Evolutionary conservation across 176 grass and related monocot genomes (phyloP), one percentile per base, ranked within the genome.

Genomic region (Dendrocalamus sinicus): DNA sequence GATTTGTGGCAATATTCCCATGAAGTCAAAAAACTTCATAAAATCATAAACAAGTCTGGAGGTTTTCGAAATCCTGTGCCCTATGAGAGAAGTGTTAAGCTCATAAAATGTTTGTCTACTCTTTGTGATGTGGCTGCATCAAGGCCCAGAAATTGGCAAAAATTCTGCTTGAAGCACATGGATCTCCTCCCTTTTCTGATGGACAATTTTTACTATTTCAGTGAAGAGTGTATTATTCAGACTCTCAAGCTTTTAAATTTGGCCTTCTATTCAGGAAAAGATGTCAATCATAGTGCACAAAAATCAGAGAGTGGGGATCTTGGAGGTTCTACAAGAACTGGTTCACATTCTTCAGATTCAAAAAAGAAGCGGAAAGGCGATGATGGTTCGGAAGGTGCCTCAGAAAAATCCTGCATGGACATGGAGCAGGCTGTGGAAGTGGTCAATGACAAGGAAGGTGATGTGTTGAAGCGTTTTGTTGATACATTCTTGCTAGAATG

Each of bases 121-220:
- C 83, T 95, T 50, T 89, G 84, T 89, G 95, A 98, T 79, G 95
- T 95, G 61, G 93, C 95, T 80, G 84, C 84, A 75, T 86, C 95
- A 84, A 94, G 95, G 72, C 95, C 95, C 28, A 98, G 87, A 86
- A 98, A 98, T 93, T 98, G 95, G 96, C 96, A 98, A 71, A 98
- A 98, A 70, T 98, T 89, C 79, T 98, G 96, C 84, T 95, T 93
- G 84, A 98, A 95, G 86, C 79, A 95, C 85, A 85, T 73, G 30
- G 96, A 95, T 57, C 80, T 95, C 84, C 89, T 98, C 66, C 93
- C 91, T 12, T 95, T 98, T 86, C 86, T 98, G 50, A 88, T 95
- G 91, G 91, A 92, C 78, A 89, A 89, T 70, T 80, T 95, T 69
- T 95, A 94, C 70, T 89, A 98, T 89, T 98, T 98, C 85, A 92